Conservation (phyloP, 768 basidiomycete species). For the Serpula lacrymans region DNA sequence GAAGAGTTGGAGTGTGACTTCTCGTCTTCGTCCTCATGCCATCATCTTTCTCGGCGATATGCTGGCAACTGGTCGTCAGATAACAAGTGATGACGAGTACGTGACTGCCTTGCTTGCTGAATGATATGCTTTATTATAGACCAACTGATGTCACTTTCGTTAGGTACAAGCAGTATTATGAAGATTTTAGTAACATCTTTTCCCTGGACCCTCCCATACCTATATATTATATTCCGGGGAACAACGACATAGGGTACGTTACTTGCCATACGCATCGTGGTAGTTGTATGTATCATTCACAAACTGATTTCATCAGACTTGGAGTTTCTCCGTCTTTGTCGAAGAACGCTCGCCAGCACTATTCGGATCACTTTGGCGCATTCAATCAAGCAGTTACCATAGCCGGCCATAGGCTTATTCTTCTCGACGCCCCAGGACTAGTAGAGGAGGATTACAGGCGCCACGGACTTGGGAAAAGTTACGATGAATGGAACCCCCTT, state of each 20-base stretch:
- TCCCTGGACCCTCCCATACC: conserved; percentile 34
- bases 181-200: conserved; percentile 64
- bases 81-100: conserved; percentile 47
- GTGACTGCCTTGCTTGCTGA: conserved; percentile 10
- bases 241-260: conserved; percentile 71
- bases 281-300: too few species aligned
- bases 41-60: conserved; percentile 81
- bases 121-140: conserved; percentile 5
- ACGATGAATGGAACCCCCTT: conserved; percentile 54
- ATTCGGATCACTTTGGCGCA: conserved; percentile 60
- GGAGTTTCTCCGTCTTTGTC: conserved; percentile 51
- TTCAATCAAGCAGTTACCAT: conserved; percentile 60
- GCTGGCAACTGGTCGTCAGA: conserved; percentile 60
- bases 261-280: not conserved
- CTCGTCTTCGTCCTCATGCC: conserved; percentile 52
- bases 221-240: conserved; percentile 70
- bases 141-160: conserved; percentile 6
- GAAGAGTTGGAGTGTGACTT: conserved; percentile 67
- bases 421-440: conserved; percentile 73
- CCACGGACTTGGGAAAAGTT: conserved; percentile 44
- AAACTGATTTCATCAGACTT: conserved; percentile 36
- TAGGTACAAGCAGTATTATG: conserved; percentile 61
- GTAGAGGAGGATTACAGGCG: conserved; percentile 80
- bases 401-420: conserved; percentile 69
- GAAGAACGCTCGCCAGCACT: conserved; percentile 54